Percentiles rank a stretch among this genome's conserved stretches.
Evolutionary conservation across 352 stramenopile genomes (phyloP).

Genomic region (Phytophthora hibernalis): DNA sequence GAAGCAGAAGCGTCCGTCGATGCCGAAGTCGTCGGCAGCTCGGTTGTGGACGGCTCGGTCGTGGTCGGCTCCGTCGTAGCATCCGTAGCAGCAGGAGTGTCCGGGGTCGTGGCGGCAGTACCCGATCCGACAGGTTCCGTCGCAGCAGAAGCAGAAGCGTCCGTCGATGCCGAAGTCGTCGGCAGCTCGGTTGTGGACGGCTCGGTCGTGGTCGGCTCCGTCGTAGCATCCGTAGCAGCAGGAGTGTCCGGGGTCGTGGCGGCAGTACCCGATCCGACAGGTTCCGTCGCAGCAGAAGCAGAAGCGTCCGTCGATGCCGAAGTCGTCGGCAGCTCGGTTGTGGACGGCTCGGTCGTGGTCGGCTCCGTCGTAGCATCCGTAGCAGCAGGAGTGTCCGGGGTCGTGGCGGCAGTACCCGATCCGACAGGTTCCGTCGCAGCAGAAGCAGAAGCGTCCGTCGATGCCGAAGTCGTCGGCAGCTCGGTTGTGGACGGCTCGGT

Average conservation of each 20-base stretch:
- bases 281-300: not conserved
- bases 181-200: too few species aligned
- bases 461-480: not conserved
- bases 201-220: not conserved
- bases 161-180: too few species aligned
- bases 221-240: not conserved
- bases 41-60: not conserved
- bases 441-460: not conserved
- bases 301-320: not conserved
- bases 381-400: not conserved
- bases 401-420: not conserved
- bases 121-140: not conserved
- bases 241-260: not conserved
- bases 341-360: not conserved
- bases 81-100: not conserved
- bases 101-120: not conserved
- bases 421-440: not conserved
- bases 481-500: not conserved
- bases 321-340: not conserved
- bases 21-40: not conserved
- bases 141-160: too few species aligned
- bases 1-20: not conserved
- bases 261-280: not conserved
- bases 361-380: not conserved
- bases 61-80: not conserved